Evolutionary conservation across 805 yeast species (phyloP).

Genomic region (Ogataea siamensis): DNA sequence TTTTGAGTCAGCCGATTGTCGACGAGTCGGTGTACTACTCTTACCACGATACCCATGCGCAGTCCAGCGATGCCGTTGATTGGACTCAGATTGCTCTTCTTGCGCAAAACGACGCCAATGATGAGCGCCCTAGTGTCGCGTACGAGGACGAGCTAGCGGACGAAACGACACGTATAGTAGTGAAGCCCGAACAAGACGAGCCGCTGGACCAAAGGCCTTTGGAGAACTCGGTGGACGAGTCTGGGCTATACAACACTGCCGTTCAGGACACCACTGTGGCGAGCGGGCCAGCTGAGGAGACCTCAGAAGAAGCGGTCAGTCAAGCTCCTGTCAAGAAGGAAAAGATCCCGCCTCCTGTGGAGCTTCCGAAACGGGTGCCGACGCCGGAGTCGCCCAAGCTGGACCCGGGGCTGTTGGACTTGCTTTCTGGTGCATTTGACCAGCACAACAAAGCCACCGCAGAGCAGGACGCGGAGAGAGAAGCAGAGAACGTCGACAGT

Average conservation of each 20-base stretch:
- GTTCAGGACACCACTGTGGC: conserved; percentile 1
- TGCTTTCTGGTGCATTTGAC: conserved; percentile 22
- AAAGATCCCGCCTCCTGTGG: conserved; percentile 15
- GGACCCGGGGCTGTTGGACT: conserved; percentile 20
- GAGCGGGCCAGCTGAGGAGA: background rate
- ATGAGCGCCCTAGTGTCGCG: no score
- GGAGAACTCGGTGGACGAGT: background rate
- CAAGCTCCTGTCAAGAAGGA: conserved; percentile 3
- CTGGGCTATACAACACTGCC: conserved; percentile 5
- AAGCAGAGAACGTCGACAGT: background rate
- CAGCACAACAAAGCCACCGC: conserved; percentile 19
- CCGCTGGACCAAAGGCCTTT: background rate
- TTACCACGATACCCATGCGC: conserved; percentile 1
- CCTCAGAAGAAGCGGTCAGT: conserved; percentile 12
- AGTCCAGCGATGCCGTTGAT: conserved; percentile 1
- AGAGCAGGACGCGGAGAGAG: conserved; percentile 3
- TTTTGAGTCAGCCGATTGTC: conserved; percentile 2
- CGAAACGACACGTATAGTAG: conserved; percentile 3
- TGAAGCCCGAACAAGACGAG: background rate
- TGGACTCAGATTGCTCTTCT: conserved; percentile 6
- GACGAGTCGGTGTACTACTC: conserved; percentile 6
- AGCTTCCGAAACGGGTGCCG: conserved; percentile 13
- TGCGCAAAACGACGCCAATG: conserved; percentile 2
- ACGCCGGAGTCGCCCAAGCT: conserved; percentile 31
- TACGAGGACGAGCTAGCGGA: conserved; percentile 21